Evolutionary conservation across 2,329 filamentous ascomycete genomes (phyloP).

Genomic region (Monilinia fructigena): DNA sequence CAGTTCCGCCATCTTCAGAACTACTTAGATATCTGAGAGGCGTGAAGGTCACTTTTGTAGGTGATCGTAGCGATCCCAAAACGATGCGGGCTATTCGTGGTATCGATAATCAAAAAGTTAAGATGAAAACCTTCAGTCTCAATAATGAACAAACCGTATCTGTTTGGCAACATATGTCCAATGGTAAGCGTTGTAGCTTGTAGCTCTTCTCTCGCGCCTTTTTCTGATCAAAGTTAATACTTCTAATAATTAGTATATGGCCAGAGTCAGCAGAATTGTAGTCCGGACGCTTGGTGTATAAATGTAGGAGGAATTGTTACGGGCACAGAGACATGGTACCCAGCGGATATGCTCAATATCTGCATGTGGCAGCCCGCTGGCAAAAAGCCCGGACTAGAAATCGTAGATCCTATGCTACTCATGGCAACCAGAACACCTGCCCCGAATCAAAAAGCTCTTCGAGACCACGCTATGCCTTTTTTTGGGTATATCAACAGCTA

Average conservation of each 20-base stretch:
- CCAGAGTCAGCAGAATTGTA: background rate
- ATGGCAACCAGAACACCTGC: background rate
- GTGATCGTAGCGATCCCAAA: background rate
- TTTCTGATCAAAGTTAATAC: background rate
- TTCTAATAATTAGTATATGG: background rate
- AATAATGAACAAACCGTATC: background rate
- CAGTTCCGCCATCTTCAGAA: background rate
- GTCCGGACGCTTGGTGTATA: background rate
- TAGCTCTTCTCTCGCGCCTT: background rate
- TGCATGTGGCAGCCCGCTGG: background rate
- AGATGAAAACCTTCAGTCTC: background rate
- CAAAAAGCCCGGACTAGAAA: background rate
- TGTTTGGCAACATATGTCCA: background rate
- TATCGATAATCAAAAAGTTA: background rate
- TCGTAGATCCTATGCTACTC: background rate
- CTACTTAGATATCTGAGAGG: background rate
- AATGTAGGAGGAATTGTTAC: background rate
- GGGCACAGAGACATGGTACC: background rate
- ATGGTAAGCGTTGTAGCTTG: background rate
- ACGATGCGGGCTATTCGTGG: background rate
- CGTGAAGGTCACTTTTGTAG: background rate
- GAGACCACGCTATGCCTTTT: background rate
- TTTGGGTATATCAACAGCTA: background rate
- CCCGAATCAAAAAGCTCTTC: background rate
- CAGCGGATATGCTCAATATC: background rate